phyloP scores from a whole-genome alignment of 768 basidiomycete genomes.

The Clavulina sp. region DNA sequence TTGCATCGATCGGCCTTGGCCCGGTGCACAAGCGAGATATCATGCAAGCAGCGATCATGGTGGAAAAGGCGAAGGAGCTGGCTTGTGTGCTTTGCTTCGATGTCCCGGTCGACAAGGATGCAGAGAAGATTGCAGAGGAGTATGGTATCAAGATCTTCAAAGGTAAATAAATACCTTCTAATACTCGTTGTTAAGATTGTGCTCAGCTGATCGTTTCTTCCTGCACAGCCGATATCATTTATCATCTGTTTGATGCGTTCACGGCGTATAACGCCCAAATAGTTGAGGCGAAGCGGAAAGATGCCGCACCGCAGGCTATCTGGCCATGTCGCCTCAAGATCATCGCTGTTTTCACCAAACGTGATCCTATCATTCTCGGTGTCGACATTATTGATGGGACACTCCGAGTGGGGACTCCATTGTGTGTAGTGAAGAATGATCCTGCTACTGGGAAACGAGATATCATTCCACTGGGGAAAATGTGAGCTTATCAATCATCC shows the following conservation, averaged over 20 bases:
- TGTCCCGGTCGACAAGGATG: constrained; percentile 84
- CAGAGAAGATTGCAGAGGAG: constrained; percentile 79
- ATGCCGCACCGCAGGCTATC: constrained; percentile 86
- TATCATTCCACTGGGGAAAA: constrained; percentile 80
- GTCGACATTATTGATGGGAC: constrained; percentile 91
- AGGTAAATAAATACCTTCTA: constrained; percentile 42
- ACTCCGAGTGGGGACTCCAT: constrained; percentile 78
- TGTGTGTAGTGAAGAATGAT: constrained; percentile 90
- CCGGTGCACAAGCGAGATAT: constrained; percentile 92
- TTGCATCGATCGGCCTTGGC: constrained; percentile 93
- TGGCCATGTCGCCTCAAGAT: constrained; percentile 92
- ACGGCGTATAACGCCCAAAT: constrained; percentile 87
- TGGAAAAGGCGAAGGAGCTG: constrained; percentile 89
- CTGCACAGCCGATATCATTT: constrained; percentile 83
- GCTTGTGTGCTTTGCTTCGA: constrained; percentile 96
- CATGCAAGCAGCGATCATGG: constrained; percentile 81
- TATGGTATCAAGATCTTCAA: constrained; percentile 89
- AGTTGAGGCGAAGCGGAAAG: constrained; percentile 74
- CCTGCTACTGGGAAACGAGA: constrained; percentile 77
- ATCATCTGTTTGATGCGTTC: constrained; percentile 94
- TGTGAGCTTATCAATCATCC: constrained; percentile 34
- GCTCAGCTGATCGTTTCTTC: neutral
- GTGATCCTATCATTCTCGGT: constrained; percentile 93
- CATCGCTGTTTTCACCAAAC: constrained; percentile 88
- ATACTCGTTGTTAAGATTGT: constrained; percentile 3